Base-by-base conservation (phyloP, 1,284 basidiomycete genomes). In the Irpex rosettiformis region DNA sequence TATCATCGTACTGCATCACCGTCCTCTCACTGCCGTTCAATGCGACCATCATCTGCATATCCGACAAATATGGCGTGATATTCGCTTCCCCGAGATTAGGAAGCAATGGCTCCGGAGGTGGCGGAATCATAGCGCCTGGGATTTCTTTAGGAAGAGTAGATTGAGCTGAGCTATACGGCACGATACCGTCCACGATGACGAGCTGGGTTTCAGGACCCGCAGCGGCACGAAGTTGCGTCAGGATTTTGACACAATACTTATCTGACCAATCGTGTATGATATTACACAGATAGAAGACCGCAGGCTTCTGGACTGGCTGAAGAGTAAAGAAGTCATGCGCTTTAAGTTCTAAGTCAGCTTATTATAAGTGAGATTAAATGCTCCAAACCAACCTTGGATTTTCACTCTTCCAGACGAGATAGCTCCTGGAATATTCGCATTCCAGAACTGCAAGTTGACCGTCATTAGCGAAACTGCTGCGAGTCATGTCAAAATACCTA, bases 251-350 rank as follows among this genome's bases (percentile, higher is more conserved):
- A 51, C 68, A 68, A 40, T 69, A 62, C 29, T 62, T 63, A 57
- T 72, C 70, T 22, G 63, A 64, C 71, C 71, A 72, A 55, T 72
- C 69, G 56, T 72, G 71, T 22, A 72, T 61, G 58, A 71, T 69
- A 47, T 68, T 66, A 4, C 70, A 65, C 52, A 72, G 63, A 28
- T 70, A 55, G 58, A 71, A 72, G 25, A 70, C 66, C 30, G 64
- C 64, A 21, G 63, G 57, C 10, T 63, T 64, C 13, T 22, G 37
- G 54, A 24, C 61, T 48, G 52, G 62, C 58, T 60, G 59, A 7
- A 65, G 49, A 8, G 62, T 63, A 56, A 72, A 61, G 62, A 71
- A 72, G 57, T 68, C 61, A 45, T 70, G 70, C 10, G 65, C 58
- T 60, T 18, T 13, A 55, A 25, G 7, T 42, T 42, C 13, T 13